Conservation (phyloP, 306 rosid genomes). For the Nissolia schottii region DNA sequence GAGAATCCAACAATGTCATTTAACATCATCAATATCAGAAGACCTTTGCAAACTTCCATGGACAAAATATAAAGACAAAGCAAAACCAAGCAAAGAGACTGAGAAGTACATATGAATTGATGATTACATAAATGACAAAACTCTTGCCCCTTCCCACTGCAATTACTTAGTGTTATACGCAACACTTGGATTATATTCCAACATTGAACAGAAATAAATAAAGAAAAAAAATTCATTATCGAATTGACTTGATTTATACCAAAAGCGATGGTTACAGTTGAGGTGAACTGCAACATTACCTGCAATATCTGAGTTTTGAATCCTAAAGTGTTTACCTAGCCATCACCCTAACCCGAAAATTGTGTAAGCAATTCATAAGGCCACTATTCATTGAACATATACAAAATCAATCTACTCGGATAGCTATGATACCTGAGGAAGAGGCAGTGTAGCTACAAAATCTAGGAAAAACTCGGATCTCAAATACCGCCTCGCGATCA, state of each 20-base stretch:
- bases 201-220: background rate
- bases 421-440: constrained; percentile 73
- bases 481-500: constrained; percentile 62
- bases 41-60: background rate
- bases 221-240: background rate
- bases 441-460: constrained; percentile 77
- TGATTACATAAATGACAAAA: background rate
- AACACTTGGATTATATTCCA: background rate
- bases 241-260: background rate
- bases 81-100: background rate
- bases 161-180: too few species aligned
- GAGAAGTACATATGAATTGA: background rate
- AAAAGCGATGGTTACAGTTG: too few species aligned
- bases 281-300: too few species aligned
- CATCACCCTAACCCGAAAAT: too few species aligned
- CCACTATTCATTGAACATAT: background rate
- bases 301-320: too few species aligned
- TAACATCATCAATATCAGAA: constrained; percentile 1
- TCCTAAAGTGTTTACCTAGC: too few species aligned
- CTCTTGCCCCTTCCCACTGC: background rate
- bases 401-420: background rate
- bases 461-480: constrained; percentile 72
- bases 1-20: constrained; percentile 15
- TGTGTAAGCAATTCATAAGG: too few species aligned
- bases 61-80: background rate